Conservation (phyloP, 2,329 filamentous ascomycete species). For the Apiospora hydei region DNA sequence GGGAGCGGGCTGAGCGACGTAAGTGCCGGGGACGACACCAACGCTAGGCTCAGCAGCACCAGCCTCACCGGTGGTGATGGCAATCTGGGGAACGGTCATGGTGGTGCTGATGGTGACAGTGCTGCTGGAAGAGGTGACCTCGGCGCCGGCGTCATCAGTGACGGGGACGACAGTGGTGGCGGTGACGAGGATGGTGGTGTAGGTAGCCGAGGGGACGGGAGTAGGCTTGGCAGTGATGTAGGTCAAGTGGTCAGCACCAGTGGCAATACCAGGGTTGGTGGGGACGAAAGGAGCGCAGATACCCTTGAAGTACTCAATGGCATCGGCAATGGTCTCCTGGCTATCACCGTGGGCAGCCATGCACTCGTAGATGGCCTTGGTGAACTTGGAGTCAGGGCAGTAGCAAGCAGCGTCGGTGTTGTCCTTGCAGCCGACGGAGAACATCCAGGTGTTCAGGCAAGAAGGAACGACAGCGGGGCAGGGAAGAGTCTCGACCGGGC, state of each 20-base stretch:
- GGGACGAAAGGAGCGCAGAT: conserved; percentile 81
- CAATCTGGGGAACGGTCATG: conserved; percentile 50
- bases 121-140: conserved; percentile 59
- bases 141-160: conserved; percentile 53
- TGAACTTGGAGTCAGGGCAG: conserved; percentile 81
- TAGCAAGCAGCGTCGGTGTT: conserved; percentile 87
- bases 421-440: conserved; percentile 75
- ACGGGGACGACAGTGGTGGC: conserved; percentile 61
- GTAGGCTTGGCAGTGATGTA: conserved; percentile 61
- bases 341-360: conserved; percentile 77
- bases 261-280: conserved; percentile 85
- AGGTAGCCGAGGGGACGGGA: conserved; percentile 47
- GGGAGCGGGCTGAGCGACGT: conserved; percentile 36
- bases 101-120: conserved; percentile 54
- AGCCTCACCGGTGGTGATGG: conserved; percentile 48
- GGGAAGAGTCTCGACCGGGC: conserved; percentile 54
- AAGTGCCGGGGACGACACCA: conserved; percentile 36
- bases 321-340: conserved; percentile 70
- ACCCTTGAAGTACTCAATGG: conserved; percentile 86
- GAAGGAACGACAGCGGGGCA: conserved; percentile 80
- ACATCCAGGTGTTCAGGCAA: conserved; percentile 92
- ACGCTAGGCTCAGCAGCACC: conserved; percentile 49
- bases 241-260: conserved; percentile 71
- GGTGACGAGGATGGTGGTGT: conserved; percentile 56
- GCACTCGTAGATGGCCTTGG: conserved; percentile 81